These are phyloP conservation scores for Rubroboletus pulcherrimus DNA, from an alignment of 768 basidiomycete genomes.

Conservation along the genomic window DNA sequence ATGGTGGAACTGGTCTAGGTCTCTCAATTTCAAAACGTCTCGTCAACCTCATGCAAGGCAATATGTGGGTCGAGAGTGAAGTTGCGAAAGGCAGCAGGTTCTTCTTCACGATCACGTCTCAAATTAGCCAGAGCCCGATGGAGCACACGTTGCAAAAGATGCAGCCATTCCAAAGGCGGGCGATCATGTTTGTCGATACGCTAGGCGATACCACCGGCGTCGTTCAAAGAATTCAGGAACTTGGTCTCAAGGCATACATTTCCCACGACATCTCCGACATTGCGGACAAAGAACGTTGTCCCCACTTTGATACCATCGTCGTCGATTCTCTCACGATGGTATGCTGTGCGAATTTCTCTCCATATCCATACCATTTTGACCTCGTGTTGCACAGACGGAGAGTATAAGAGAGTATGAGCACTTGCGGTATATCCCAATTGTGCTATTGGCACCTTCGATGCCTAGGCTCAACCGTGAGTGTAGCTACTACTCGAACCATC, in stretches of 20 bases:
- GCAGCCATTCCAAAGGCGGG: slow-evolving; percentile 80
- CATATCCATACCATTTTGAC: slow-evolving; percentile 5
- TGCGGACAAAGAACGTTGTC: slow-evolving; percentile 73
- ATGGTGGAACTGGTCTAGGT: slow-evolving; percentile 94
- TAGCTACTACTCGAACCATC: not conserved
- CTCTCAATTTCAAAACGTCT: slow-evolving; percentile 97
- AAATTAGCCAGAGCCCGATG: slow-evolving; percentile 70
- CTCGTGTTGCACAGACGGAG: slow-evolving; percentile 61
- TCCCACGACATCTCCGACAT: slow-evolving; percentile 80
- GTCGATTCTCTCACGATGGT: slow-evolving; percentile 87
- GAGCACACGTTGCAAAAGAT: slow-evolving; percentile 76
- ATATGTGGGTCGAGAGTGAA: slow-evolving; percentile 98
- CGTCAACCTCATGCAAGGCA: slow-evolving; percentile 95
- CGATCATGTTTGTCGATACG: slow-evolving; percentile 91
- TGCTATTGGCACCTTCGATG: slow-evolving; percentile 78
- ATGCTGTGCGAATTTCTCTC: slow-evolving; percentile 32
- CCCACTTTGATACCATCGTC: slow-evolving; percentile 92
- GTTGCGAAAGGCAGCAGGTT: slow-evolving; percentile 90
- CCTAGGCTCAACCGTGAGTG: slow-evolving; percentile 70
- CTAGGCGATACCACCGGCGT: slow-evolving; percentile 72
- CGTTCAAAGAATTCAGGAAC: slow-evolving; percentile 68
- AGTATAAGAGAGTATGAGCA: slow-evolving; percentile 89
- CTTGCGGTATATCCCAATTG: slow-evolving; percentile 93
- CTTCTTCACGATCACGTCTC: slow-evolving; percentile 93
- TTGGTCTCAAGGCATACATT: slow-evolving; percentile 74